Percentiles rank a stretch among this genome's conserved stretches.
phyloP scores from a whole-genome alignment of 495 filamentous ascomycete genomes.

The Tuber microsphaerosporum region DNA sequence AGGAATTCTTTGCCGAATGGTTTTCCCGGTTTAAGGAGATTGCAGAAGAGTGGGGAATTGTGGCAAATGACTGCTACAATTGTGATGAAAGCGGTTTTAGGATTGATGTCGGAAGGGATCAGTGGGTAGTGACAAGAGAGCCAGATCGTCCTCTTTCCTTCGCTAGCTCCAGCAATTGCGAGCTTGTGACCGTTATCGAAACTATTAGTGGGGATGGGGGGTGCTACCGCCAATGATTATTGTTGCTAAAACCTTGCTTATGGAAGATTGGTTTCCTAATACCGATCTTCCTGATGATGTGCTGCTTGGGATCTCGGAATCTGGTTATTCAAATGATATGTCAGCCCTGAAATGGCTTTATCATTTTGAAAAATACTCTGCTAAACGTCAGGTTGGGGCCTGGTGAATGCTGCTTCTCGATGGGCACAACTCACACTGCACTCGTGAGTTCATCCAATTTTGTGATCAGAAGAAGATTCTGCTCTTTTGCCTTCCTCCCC shows the following conservation, averaged over 20 bases:
- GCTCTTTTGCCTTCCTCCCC: not conserved
- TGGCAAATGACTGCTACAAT: not conserved
- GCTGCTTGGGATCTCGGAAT: not conserved
- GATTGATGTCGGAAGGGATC: not conserved
- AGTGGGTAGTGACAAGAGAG: not conserved
- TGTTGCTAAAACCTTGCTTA: not conserved
- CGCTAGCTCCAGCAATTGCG: no score
- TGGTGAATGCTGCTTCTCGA: not conserved
- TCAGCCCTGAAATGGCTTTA: not conserved
- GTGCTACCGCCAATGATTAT: not conserved
- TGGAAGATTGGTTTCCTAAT: not conserved
- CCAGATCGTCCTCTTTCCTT: not conserved
- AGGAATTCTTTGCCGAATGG: no score
- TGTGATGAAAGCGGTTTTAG: not conserved
- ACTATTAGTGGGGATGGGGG: not conserved
- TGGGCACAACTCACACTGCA: not conserved
- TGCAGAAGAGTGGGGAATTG: no score
- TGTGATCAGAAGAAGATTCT: not conserved
- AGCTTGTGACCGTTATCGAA: not conserved
- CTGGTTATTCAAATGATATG: no score
- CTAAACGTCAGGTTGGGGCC: not conserved
- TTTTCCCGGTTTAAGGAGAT: no score
- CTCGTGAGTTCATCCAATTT: not conserved
- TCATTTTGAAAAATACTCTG: not conserved
- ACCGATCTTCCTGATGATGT: not conserved